A percentile compares a stretch with the other conserved stretches of the same genome.
phyloP scores from a whole-genome alignment of 768 basidiomycete genomes.

The Pleurotus pulmonarius region DNA sequence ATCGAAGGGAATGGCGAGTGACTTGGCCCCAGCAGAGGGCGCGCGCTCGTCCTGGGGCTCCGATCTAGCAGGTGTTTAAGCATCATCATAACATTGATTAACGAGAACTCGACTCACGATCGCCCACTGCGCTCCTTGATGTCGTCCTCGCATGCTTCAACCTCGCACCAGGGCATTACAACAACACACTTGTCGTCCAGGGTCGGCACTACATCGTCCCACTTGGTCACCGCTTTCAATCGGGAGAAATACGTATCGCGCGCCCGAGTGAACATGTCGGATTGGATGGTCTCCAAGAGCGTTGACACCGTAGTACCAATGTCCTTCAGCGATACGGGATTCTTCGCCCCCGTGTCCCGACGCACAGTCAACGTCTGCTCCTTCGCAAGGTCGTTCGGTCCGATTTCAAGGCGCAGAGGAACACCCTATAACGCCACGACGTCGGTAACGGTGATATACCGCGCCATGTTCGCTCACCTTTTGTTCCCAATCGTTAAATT shows the following conservation, averaged over 20 bases:
- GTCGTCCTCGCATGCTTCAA: conserved; percentile 90
- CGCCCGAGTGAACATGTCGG: conserved; percentile 82
- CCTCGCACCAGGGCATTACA: conserved; percentile 96
- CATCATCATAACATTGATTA: too few relatives aligned
- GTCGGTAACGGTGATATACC: conserved; percentile 8
- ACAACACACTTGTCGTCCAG: conserved; percentile 86
- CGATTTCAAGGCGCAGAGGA: conserved; percentile 94
- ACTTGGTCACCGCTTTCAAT: conserved; percentile 71
- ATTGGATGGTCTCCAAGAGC: conserved; percentile 84
- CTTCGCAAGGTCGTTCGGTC: conserved; percentile 86
- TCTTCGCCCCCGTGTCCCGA: conserved; percentile 55
- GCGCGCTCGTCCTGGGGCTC: conserved; percentile 93
- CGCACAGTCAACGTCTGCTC: conserved; percentile 81
- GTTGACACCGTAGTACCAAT: conserved; percentile 46
- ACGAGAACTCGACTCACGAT: conserved; percentile 47
- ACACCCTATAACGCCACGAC: conserved; percentile 63
- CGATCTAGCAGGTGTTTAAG: conserved; percentile 38
- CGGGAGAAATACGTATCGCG: conserved; percentile 67
- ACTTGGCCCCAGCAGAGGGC: conserved; percentile 96
- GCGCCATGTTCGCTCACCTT: conserved; percentile 49
- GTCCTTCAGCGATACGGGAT: conserved; percentile 38
- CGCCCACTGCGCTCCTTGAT: conserved; percentile 93
- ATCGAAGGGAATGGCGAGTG: conserved; percentile 94
- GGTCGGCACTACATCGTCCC: conserved; percentile 91
- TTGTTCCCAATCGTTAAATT: conserved; percentile 99